These are phyloP conservation scores for Cyphellophora attinorum DNA, from an alignment of 2,329 filamentous ascomycete genomes.

Conservation along the genomic window DNA sequence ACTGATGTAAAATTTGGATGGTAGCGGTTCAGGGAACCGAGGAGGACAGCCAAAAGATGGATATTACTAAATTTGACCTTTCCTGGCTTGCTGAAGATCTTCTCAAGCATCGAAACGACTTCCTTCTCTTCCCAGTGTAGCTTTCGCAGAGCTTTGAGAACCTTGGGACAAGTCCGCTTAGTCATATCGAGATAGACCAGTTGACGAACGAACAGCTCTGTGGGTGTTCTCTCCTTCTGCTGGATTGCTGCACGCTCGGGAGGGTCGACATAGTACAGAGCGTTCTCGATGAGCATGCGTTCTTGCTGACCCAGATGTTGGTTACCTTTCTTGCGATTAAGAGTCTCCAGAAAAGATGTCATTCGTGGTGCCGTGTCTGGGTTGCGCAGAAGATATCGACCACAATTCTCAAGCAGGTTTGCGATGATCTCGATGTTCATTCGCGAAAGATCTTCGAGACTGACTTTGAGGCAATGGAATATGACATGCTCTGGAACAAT, in stretches of 20 bases:
- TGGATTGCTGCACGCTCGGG: constrained; percentile 88
- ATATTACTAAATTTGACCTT: constrained; percentile 98
- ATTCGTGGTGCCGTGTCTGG: constrained; percentile 89
- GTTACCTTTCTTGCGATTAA: constrained; percentile 90
- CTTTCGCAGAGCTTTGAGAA: constrained; percentile 86
- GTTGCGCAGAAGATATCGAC: constrained; percentile 84
- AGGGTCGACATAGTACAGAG: constrained; percentile 94
- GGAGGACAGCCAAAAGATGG: constrained; percentile 80
- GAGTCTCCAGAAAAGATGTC: constrained; percentile 84
- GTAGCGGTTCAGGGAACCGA: constrained; percentile 81
- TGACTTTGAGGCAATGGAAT: constrained; percentile 96
- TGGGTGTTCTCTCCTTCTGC: constrained; percentile 89
- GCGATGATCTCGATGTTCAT: constrained; percentile 99
- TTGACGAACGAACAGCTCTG: constrained; percentile 87
- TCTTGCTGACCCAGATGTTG: constrained; percentile 94
- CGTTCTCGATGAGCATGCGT: constrained; percentile 96
- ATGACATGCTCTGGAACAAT: constrained; percentile 97
- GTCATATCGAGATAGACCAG: constrained; percentile 89
- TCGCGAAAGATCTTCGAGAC: constrained; percentile 90
- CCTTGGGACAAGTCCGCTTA: constrained; percentile 86
- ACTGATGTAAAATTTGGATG: constrained; percentile 83
- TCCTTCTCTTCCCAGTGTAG: constrained; percentile 96
- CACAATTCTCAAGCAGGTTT: constrained; percentile 91
- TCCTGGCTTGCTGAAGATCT: constrained; percentile 89
- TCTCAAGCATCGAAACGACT: constrained; percentile 69